A percentile compares a stretch with the other conserved stretches of the same genome.
Conservation (phyloP, 768 basidiomycete genomes). For the Brasilioporus rufonigricans region DNA sequence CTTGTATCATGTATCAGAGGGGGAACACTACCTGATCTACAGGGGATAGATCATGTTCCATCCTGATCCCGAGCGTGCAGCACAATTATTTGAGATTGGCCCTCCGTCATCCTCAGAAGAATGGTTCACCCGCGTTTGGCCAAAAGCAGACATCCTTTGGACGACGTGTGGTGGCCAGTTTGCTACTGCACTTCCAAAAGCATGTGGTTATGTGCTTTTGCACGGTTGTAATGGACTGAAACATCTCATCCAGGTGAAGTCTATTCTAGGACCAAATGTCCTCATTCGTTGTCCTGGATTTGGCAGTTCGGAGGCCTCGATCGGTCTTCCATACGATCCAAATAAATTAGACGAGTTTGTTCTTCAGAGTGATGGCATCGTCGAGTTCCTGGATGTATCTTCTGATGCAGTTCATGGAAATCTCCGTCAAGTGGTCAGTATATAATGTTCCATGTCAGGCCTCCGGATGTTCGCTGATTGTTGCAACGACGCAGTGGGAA, state of each 20-base stretch:
- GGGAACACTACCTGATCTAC: conserved; percentile 14
- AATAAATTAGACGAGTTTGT: background rate
- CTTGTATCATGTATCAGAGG: too few species aligned
- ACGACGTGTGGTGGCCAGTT: background rate
- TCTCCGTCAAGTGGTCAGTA: background rate
- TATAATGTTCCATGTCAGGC: background rate
- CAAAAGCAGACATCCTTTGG: background rate
- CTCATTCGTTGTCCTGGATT: too few species aligned
- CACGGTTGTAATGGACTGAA: background rate
- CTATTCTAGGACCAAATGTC: too few species aligned
- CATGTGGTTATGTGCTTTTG: background rate
- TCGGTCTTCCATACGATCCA: background rate
- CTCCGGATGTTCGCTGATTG: too few species aligned
- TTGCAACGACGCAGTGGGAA: background rate
- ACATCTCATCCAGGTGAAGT: too few species aligned
- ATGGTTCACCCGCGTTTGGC: too few species aligned
- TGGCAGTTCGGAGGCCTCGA: too few species aligned
- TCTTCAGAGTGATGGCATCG: too few species aligned
- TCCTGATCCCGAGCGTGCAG: background rate
- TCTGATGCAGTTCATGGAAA: too few species aligned
- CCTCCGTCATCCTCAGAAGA: too few species aligned
- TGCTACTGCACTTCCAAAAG: conserved; percentile 10
- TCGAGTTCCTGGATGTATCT: too few species aligned
- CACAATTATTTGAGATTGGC: background rate
- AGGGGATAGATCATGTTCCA: conserved; percentile 8